Evolutionary conservation across 129 eudicot species (phyloP).

Genomic region (sunflower (Helianthus annuus)): DNA sequence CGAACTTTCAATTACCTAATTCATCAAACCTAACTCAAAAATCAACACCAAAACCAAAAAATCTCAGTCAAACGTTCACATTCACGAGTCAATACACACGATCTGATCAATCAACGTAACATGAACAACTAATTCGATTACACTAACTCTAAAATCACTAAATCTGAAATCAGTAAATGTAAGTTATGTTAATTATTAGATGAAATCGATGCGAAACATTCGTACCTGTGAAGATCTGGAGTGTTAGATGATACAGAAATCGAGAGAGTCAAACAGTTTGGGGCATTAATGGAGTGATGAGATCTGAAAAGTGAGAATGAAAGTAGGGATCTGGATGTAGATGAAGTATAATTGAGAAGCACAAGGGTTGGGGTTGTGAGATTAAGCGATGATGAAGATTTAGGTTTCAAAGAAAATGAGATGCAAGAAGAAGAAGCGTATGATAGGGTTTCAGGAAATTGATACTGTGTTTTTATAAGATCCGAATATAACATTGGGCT

Average conservation of each 20-base stretch:
- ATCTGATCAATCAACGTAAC: constrained; percentile 4
- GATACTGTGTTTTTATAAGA: too few species aligned
- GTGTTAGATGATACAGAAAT: constrained; percentile 1
- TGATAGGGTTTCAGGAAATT: too few species aligned
- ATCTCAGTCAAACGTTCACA: constrained; percentile 7
- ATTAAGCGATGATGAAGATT: too few species aligned
- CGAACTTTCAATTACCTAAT: constrained; percentile 14
- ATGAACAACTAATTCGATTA: constrained; percentile 4
- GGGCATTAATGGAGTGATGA: constrained; percentile 10
- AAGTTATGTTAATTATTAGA: background rate
- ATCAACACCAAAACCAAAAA: background rate
- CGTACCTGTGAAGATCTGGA: constrained; percentile 31
- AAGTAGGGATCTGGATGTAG: constrained; percentile 27
- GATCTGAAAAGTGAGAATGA: constrained; percentile 22
- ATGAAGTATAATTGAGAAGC: constrained; percentile 28
- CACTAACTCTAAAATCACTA: background rate
- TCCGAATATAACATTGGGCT: too few species aligned
- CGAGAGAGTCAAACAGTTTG: constrained; percentile 21
- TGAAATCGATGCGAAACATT: constrained; percentile 23
- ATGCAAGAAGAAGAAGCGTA: too few species aligned
- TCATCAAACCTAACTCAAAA: constrained; percentile 1
- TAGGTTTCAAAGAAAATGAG: too few species aligned
- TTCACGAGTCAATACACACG: background rate
- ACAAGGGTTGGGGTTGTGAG: constrained; percentile 2
- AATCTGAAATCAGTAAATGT: too few species aligned